Evolutionary conservation across 2,329 filamentous ascomycete species (phyloP), one percentile per base, ranked within the genome.

Genomic region (Sphaerulina populicola): DNA sequence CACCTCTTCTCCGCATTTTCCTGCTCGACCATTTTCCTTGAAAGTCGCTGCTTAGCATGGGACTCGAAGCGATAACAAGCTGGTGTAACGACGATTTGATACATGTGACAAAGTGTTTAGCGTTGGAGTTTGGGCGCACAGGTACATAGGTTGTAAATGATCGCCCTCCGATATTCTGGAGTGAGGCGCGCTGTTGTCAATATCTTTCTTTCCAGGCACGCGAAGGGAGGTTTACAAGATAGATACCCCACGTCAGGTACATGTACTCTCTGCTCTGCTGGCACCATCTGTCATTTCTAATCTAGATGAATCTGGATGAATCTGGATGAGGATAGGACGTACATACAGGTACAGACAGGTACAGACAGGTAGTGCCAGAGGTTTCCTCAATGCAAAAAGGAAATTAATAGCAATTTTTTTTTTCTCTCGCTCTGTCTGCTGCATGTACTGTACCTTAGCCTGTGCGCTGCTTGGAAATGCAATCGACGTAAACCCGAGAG

Each of bases 51-150:
- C 52, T 50, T 49, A 36, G 41, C 42, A 44, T 30, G 46, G 46
- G n/a, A 8, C 9, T 14, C 31, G 15, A 35, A 18, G 45, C 31
- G 44, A 10, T 31, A 51, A 14, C 29, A 51, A 33, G 40, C 47
- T 44, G 23, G 29, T 48, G 46, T 33, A 23, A 38, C 33, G 46
- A 39, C 23, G 35, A n/a, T 15, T 39, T 29, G n/a, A 44, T 39
- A 21, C 41, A 46, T 53, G 49, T 42, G 51, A 47, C 46, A 38
- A 38, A 38, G 43, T 36, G 38, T 54, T 27, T 54, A 54, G 52
- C 52, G 52, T 50, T 18, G 52, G 52, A 43, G 52, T 54, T 53
- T 44, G 39, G 47, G 52, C 23, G 52, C 38, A 50, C 12, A 23
- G 18, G 18, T 18, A 18, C 18, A 31, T 12, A 47, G 23, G 44